Base-by-base conservation (phyloP, 208 protist genomes). In the Leishmania amazonensis region DNA sequence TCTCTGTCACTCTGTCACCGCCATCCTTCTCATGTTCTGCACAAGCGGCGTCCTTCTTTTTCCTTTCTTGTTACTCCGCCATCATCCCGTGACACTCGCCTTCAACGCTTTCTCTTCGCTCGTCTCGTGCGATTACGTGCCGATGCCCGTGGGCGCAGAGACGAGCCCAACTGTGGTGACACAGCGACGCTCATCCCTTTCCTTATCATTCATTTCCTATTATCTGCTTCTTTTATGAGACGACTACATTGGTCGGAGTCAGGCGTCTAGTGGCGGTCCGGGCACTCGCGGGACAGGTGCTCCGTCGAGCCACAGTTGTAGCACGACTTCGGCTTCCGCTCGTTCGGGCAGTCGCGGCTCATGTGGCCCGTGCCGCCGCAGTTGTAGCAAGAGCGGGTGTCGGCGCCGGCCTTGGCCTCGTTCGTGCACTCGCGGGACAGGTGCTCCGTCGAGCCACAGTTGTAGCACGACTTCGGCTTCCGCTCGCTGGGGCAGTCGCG, bases 221-320 rank as follows among this genome's bases (percentile, higher is more conserved):
- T 21, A 11, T 21, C 62, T 31, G 62, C 62, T 7, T 40, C n/a
- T 21, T 67, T 35, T 67, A 31, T n/a, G 31, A 38, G 62, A 40
- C 31, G 31, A 38, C 28, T 40, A 67, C 13, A 38, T 7, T 38
- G 19, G 3, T 19, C 31, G 28, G 17, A 28, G 62, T 11, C 24
- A 71, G 51, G 19, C 13, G 57, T 79, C 79, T 83, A 80, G 80
- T 93, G 62, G 81, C 79, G 74, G 72, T 85, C 90, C 81, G 86
- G 92, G 89, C 92, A 95, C 49, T 95, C 88, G 87, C 89, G 87
- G 53, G 81, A 86, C 75, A 92, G 73, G 88, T 97, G 95, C 64
- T 93, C 95, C n/a, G 91, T 83, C 79, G 94, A 64, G 54, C 90
- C 88, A 84, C 94, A 97, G 83, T 89, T 88, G 90, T 94, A 92